Conservation (phyloP, 1,284 basidiomycete species). For the Trichosporon sp. region DNA sequence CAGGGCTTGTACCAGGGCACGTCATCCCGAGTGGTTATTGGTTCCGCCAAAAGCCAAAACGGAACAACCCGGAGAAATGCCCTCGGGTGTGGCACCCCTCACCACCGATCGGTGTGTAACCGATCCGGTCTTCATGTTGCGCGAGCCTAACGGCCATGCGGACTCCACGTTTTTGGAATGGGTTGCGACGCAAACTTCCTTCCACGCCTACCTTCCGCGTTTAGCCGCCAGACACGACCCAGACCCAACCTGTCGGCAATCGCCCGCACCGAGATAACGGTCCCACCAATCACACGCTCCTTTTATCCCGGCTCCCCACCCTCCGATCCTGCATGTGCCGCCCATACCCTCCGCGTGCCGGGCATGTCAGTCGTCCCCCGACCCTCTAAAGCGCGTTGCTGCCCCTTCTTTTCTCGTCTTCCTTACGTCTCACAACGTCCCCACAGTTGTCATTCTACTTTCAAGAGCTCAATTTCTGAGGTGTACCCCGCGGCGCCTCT, state of each 20-base stretch:
- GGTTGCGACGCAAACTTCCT: neutral
- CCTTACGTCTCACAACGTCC: neutral
- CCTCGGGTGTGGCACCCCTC: slow-evolving; percentile 7
- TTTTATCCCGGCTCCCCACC: neutral
- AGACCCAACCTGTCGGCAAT: slow-evolving; percentile 8
- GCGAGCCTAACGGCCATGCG: neutral
- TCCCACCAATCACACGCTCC: neutral
- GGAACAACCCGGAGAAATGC: slow-evolving; percentile 19
- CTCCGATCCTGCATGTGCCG: neutral
- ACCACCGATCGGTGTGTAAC: slow-evolving; percentile 12
- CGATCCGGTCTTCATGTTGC: neutral
- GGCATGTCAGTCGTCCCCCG: neutral
- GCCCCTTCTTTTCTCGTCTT: neutral
- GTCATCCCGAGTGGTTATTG: slow-evolving; percentile 19
- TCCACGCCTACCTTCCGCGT: neutral
- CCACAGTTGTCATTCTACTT: neutral
- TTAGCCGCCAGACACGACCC: neutral
- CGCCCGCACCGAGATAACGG: slow-evolving; percentile 14
- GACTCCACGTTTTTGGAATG: neutral
- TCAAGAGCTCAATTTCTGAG: neutral
- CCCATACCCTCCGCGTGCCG: slow-evolving; percentile 3
- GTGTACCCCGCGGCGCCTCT: slow-evolving; percentile 11
- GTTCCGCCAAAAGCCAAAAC: slow-evolving; percentile 16
- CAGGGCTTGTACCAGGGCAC: neutral
- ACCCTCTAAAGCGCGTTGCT: neutral